These are phyloP conservation scores for Cordyceps sp. DNA, from an alignment of 2,329 filamentous ascomycete species.

Conservation along the genomic window DNA sequence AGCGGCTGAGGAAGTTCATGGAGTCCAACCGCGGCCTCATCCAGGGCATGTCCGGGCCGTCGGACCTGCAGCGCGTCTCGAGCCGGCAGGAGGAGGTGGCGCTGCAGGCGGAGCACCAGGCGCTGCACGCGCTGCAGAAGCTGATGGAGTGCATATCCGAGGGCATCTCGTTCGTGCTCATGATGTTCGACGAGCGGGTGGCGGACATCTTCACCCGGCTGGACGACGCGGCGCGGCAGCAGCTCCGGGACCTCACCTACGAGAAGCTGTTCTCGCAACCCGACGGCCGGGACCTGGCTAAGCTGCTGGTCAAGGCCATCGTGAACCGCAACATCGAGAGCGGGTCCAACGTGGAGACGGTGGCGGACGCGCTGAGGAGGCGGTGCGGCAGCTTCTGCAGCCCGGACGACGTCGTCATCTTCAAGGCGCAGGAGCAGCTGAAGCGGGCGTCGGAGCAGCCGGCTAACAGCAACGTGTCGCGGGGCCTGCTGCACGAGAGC, in stretches of 20 bases:
- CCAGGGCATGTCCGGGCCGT: constrained; percentile 81
- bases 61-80: constrained; percentile 60
- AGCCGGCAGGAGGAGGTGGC: constrained; percentile 85
- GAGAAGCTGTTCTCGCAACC: constrained; percentile 70
- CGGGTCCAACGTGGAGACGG: constrained; percentile 92
- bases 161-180: constrained; percentile 88
- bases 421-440: constrained; percentile 92
- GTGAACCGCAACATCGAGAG: constrained; percentile 96
- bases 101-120: constrained; percentile 85
- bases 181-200: constrained; percentile 85
- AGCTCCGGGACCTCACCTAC: constrained; percentile 65
- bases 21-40: constrained; percentile 81
- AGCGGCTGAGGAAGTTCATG: constrained; percentile 66
- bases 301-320: constrained; percentile 90
- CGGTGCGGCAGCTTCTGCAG: constrained; percentile 96
- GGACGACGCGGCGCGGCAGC: constrained; percentile 50
- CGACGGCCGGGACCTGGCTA: constrained; percentile 75
- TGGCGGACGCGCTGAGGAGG: constrained; percentile 82
- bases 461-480: constrained; percentile 56
- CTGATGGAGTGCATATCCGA: constrained; percentile 86
- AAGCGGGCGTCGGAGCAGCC: constrained; percentile 74
- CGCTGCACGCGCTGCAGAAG: constrained; percentile 69
- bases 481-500: constrained; percentile 75
- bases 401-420: constrained; percentile 90
- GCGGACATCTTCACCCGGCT: constrained; percentile 72